These are phyloP conservation scores for Venturia pyrina DNA, from an alignment of 2,329 filamentous ascomycete genomes.

Conservation along the genomic window DNA sequence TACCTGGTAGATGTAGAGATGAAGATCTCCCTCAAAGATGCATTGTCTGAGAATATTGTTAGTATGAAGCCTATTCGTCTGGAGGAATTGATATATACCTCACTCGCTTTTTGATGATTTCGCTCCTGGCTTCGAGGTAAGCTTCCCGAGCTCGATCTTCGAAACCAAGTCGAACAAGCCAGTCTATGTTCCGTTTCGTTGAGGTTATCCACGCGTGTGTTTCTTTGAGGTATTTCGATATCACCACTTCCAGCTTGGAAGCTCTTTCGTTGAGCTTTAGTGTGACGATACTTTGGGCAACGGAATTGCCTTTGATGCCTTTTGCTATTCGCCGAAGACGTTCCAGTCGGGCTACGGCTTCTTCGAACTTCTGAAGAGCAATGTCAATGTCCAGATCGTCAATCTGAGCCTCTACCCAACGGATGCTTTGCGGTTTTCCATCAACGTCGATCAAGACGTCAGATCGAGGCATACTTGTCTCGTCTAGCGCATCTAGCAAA, in stretches of 20 bases:
- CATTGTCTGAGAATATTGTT: slow-evolving; percentile 55
- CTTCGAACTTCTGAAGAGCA: slow-evolving; percentile 79
- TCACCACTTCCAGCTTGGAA: slow-evolving; percentile 61
- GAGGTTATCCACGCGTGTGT: slow-evolving; percentile 67
- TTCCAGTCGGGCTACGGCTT: slow-evolving; percentile 74
- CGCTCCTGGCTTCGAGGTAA: slow-evolving; percentile 70
- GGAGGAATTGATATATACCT: slow-evolving; percentile 44
- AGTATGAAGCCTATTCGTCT: neutral
- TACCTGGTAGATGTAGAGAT: slow-evolving; percentile 87
- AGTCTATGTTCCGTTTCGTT: slow-evolving; percentile 71
- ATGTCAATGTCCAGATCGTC: slow-evolving; percentile 96
- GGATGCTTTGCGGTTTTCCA: slow-evolving; percentile 89
- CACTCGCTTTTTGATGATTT: slow-evolving; percentile 69
- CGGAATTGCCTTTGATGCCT: slow-evolving; percentile 71
- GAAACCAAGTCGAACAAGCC: slow-evolving; percentile 78
- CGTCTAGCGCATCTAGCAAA: slow-evolving; percentile 64
- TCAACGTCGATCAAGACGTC: slow-evolving; percentile 88
- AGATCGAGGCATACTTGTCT: slow-evolving; percentile 49
- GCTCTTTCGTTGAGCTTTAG: slow-evolving; percentile 85
- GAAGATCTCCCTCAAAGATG: slow-evolving; percentile 88
- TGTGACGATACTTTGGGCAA: slow-evolving; percentile 85
- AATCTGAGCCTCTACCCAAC: slow-evolving; percentile 91
- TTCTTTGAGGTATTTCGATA: slow-evolving; percentile 68
- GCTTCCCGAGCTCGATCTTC: slow-evolving; percentile 82
- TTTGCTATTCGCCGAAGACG: slow-evolving; percentile 71